Evolutionary conservation across 192 early-diverging fungal species (phyloP).

Genomic region (Chytriomyces confervae): DNA sequence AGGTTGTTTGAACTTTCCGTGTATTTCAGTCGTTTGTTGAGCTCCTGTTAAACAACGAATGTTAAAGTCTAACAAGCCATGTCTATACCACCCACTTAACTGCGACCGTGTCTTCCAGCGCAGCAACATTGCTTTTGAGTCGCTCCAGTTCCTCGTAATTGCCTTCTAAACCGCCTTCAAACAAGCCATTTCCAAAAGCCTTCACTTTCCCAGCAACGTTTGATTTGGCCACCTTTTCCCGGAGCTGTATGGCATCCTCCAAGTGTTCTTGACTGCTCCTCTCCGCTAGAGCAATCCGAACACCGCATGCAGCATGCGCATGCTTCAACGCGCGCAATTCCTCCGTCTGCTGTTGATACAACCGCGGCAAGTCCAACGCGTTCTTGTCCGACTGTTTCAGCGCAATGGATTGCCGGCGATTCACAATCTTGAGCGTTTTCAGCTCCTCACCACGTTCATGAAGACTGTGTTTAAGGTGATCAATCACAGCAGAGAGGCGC

Average conservation of each 20-base stretch:
- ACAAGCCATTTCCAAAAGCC: background rate
- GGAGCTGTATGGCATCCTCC: constrained; percentile 24
- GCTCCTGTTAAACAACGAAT: background rate
- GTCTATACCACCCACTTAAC: background rate
- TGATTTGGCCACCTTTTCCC: constrained; percentile 19
- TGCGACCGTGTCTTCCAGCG: background rate
- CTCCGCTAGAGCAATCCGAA: constrained; percentile 21
- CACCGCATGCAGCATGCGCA: constrained; percentile 1
- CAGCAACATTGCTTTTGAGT: background rate
- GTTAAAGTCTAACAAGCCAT: background rate
- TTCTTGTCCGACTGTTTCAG: constrained; percentile 24
- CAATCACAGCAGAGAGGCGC: constrained; percentile 3
- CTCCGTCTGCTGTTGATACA: constrained; percentile 24
- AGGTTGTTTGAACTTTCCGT: constrained; percentile 11
- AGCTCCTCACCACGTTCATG: constrained; percentile 24
- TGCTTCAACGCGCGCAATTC: constrained; percentile 27
- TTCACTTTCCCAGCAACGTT: background rate
- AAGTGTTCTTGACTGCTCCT: constrained; percentile 25
- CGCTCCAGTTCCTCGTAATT: background rate
- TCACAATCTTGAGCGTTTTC: constrained; percentile 31
- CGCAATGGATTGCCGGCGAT: constrained; percentile 30
- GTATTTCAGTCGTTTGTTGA: constrained; percentile 20
- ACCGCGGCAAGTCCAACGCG: constrained; percentile 5
- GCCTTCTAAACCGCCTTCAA: background rate
- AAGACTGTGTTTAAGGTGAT: constrained; percentile 13